Base-by-base conservation (phyloP, 805 yeast genomes). In the Spathaspora hagerdaliae region DNA sequence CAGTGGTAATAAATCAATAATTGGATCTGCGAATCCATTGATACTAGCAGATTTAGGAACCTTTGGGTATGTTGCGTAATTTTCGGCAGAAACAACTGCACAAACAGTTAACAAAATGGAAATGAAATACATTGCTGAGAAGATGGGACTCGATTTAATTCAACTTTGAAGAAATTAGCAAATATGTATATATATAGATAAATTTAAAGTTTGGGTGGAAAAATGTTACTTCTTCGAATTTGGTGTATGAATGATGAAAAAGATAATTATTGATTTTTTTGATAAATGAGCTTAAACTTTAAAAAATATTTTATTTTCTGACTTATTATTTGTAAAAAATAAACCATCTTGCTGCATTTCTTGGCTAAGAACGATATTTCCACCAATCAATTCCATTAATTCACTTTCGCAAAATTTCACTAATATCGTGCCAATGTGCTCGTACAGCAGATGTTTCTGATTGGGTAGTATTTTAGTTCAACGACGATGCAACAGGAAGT, bases 21-120 rank as follows among this genome's bases (percentile, higher is more conserved):
- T 67, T 14, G 67, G 68, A 55, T 74, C 79, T 27, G 78, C 78
- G 45, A 74, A 74, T 1, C 79, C 79, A 49, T 74, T 74, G 46
- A 71, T 62, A 36, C 69, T 53, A 29, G 78, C 79, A 27, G 78
- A 71, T 49, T 69, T 57, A 13, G 77, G 69, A 29, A 74, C 77
- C 7, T 55, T 46, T 14, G 79, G 79, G 51, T 69, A 74, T 6
- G 78, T 71, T 39, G 56, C 65, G 61, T 64, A 71, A 33, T 53
- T 45, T 34, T 58, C 55, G 19, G 59, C 49, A 19, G 41, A 33
- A 38, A 48, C 49, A 19, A 52, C 31, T 36, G 49, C 42, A 14
- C 52, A 42, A 38, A 43, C 44, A 13, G 41, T 19, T 19, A 43
- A 43, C 13, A 31, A 27, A 27, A 41, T 6, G 12, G 27, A 10